Percentiles rank a stretch among this genome's conserved stretches.
phyloP scores from a whole-genome alignment of 192 early-diverging fungal genomes.

The Coemansia sp. region DNA sequence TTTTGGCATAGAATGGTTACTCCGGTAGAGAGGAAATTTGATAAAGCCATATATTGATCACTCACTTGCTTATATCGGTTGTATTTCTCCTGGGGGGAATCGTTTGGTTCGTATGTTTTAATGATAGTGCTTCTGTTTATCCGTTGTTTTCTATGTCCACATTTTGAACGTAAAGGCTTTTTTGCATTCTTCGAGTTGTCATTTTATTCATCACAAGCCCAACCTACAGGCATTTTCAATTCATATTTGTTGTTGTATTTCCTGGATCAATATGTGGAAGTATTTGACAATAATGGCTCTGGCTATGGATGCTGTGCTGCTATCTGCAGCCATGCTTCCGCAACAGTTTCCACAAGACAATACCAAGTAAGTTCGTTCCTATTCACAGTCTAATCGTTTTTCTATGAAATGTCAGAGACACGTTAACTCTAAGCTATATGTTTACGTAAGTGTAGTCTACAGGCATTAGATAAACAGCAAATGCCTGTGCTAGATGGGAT shows the following conservation, averaged over 20 bases:
- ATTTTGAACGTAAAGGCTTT: neutral
- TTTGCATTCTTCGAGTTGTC: neutral
- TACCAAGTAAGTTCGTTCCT: constrained; percentile 19
- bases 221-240: neutral
- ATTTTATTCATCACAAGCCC: neutral
- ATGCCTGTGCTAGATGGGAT: constrained; percentile 26
- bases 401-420: neutral
- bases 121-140: neutral
- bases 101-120: neutral
- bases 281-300: constrained; percentile 37
- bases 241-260: neutral
- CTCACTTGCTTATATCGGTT: neutral
- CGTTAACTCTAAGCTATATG: neutral
- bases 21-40: neutral
- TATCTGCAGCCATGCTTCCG: constrained; percentile 10
- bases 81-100: neutral
- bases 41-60: neutral
- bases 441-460: constrained; percentile 3
- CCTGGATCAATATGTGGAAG: constrained; percentile 34
- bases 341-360: constrained; percentile 6
- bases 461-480: constrained; percentile 2
- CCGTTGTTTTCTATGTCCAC: neutral
- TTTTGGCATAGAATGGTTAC: neutral
- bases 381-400: too few species aligned
- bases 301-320: constrained; percentile 39